Evolutionary conservation across 768 basidiomycete genomes (phyloP).

Genomic region (Leccinum truebloodii): DNA sequence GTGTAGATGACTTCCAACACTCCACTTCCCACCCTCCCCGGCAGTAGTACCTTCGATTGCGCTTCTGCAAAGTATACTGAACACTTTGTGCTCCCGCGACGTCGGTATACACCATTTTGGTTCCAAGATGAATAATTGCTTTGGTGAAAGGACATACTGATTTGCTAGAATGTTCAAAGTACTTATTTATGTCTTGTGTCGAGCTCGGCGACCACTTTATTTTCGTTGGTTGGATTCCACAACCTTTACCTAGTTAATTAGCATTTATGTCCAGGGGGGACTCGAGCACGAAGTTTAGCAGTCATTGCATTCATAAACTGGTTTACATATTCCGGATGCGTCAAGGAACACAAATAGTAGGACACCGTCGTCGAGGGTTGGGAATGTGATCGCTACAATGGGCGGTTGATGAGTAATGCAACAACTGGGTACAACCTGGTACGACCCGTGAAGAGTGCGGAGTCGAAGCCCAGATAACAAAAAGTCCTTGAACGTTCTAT

Average conservation of each 20-base stretch:
- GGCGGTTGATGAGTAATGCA: constrained; percentile 28
- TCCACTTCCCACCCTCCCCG: constrained; percentile 12
- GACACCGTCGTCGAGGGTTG: constrained; percentile 8
- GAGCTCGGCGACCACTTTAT: constrained; percentile 4
- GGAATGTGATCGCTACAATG: constrained; percentile 21
- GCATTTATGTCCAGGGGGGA: background rate
- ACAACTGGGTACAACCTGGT: constrained; percentile 15
- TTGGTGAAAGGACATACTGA: background rate
- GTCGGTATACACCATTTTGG: background rate
- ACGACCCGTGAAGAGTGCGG: constrained; percentile 4
- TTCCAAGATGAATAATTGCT: constrained; percentile 2
- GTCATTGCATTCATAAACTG: constrained; percentile 13
- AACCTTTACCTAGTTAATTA: background rate
- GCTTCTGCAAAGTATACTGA: constrained; percentile 3
- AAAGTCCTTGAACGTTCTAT: constrained; percentile 14
- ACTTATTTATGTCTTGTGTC: constrained; percentile 14
- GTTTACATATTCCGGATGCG: constrained; percentile 5
- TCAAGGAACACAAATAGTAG: constrained; percentile 7
- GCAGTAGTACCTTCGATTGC: constrained; percentile 6
- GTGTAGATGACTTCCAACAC: constrained; percentile 4
- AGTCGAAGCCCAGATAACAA: constrained; percentile 10
- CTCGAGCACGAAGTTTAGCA: background rate
- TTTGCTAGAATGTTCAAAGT: constrained; percentile 5
- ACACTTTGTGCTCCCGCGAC: background rate
- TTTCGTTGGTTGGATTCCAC: constrained; percentile 5